phyloP scores from a whole-genome alignment of 177 flowering plant genomes.

The Vitis hybrid region DNA sequence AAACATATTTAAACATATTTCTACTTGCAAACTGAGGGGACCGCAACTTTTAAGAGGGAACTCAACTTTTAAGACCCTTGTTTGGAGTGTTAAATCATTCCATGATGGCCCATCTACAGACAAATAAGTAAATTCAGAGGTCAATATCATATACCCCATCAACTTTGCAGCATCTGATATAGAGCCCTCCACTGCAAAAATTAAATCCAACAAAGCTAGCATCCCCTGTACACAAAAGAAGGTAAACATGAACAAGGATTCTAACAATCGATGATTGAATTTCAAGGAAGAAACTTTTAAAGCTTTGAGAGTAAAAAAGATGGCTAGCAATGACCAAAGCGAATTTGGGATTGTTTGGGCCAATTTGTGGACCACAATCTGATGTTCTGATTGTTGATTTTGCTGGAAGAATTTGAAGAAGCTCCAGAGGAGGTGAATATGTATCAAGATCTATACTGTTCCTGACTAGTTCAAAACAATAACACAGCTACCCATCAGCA shows the following conservation, averaged over 20 bases:
- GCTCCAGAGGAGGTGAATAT: slow-evolving; percentile 83
- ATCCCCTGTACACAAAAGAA: slow-evolving; percentile 55
- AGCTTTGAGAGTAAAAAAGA: neutral
- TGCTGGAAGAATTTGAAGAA: slow-evolving; percentile 84
- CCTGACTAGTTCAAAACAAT: slow-evolving; percentile 62
- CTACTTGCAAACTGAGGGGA: too few relatives aligned
- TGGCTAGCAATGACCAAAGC: slow-evolving; percentile 39
- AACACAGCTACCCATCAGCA: neutral
- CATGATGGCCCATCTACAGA: too few relatives aligned
- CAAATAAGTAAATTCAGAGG: too few relatives aligned
- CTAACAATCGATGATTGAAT: neutral
- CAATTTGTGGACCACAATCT: slow-evolving; percentile 78
- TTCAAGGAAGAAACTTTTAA: neutral
- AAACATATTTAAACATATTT: too few relatives aligned
- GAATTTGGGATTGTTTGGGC: slow-evolving; percentile 88
- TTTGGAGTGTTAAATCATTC: too few relatives aligned
- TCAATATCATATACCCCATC: slow-evolving; percentile 52
- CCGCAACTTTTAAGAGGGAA: too few relatives aligned
- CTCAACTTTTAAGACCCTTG: too few relatives aligned
- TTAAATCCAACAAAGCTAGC: slow-evolving; percentile 84
- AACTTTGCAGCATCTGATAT: slow-evolving; percentile 75
- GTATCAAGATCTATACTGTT: slow-evolving; percentile 63
- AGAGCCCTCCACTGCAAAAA: slow-evolving; percentile 76
- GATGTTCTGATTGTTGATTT: slow-evolving; percentile 74
- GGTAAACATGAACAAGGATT: neutral